Evolutionary conservation across 108 stramenopile species (phyloP).

Genomic region (Fistulifera pelliculosa): DNA sequence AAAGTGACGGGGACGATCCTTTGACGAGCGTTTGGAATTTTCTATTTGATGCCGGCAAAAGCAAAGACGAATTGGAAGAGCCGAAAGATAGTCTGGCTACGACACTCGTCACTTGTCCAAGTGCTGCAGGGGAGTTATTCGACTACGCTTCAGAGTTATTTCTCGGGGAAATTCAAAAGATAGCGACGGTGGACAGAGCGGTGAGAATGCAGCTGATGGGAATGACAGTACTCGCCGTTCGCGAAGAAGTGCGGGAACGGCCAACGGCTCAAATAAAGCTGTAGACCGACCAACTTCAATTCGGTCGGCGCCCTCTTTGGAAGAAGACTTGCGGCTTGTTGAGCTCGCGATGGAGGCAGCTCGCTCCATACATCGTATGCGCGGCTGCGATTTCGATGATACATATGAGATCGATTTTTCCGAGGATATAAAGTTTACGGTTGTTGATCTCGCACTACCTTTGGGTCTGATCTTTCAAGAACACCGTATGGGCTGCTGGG

Average conservation of each 20-base stretch:
- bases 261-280: too few species aligned
- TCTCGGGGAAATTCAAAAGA: too few species aligned
- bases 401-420: conserved; percentile 37
- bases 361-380: conserved; percentile 44
- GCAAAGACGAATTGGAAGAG: not conserved
- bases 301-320: conserved; percentile 4
- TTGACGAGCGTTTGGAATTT: conserved; percentile 1
- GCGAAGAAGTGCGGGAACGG: too few species aligned
- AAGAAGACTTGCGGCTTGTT: conserved; percentile 15
- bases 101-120: too few species aligned
- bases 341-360: conserved; percentile 46
- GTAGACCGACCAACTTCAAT: too few species aligned
- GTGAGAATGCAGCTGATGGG: too few species aligned
- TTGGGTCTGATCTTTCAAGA: conserved; percentile 68
- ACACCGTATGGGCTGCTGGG: conserved; percentile 61
- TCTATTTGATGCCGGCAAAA: not conserved
- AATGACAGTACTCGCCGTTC: too few species aligned
- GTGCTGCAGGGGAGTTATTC: too few species aligned
- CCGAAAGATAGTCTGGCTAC: too few species aligned
- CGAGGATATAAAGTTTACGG: conserved; percentile 55
- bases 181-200: too few species aligned
- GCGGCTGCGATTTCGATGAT: conserved; percentile 56
- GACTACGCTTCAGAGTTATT: too few species aligned
- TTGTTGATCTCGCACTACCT: conserved; percentile 51
- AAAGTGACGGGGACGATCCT: conserved; percentile 1